Evolutionary conservation across 164 flowering plant genomes (phyloP).

Genomic region (Vitis rotundifolia): DNA sequence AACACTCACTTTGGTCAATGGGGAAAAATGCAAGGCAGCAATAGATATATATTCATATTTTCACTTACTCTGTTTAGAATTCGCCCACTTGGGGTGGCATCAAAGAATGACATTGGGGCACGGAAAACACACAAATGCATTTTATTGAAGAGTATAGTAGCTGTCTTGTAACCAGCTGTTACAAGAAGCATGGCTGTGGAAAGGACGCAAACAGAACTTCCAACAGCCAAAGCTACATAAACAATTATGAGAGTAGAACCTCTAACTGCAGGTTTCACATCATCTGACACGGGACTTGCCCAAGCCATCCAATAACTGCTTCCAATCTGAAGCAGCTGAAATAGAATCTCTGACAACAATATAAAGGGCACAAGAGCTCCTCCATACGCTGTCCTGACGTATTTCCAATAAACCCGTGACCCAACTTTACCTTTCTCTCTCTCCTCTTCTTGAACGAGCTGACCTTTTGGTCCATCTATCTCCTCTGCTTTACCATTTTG

Average conservation of each 20-base stretch:
- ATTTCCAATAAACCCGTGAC: slow-evolving; percentile 76
- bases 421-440: slow-evolving; percentile 90
- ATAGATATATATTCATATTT: not conserved
- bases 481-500: slow-evolving; percentile 40
- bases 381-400: slow-evolving; percentile 62
- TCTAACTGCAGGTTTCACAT: slow-evolving; percentile 44
- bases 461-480: slow-evolving; percentile 43
- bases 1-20: not conserved
- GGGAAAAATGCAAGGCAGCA: not conserved
- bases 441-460: slow-evolving; percentile 93
- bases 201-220: slow-evolving; percentile 66
- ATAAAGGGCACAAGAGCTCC: slow-evolving; percentile 81
- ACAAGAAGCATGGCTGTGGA: slow-evolving; percentile 47
- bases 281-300: slow-evolving; percentile 76
- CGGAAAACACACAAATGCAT: slow-evolving; percentile 86
- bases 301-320: slow-evolving; percentile 99
- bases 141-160: slow-evolving; percentile 68
- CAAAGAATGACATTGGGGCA: slow-evolving; percentile 95
- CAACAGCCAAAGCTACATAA: slow-evolving; percentile 66
- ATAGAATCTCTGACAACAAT: slow-evolving; percentile 54
- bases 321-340: slow-evolving; percentile 77
- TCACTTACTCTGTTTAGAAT: slow-evolving; percentile 76
- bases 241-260: slow-evolving; percentile 51
- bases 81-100: slow-evolving; percentile 92
- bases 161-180: slow-evolving; percentile 72